Conservation (phyloP, 805 yeast species). For the Danielozyma ontarioensis region DNA sequence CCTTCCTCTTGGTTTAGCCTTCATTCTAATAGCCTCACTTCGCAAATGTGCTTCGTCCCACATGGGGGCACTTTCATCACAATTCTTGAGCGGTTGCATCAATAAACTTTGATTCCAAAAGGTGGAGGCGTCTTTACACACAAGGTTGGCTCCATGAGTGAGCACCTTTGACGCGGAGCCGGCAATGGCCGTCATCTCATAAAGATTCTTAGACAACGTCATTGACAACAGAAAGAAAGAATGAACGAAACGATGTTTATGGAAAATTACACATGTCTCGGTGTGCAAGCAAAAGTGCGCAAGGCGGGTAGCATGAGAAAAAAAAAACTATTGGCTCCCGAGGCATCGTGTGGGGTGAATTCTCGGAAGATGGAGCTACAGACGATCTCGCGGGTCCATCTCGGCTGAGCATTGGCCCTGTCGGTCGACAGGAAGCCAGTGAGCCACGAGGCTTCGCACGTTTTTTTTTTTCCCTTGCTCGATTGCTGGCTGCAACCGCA, state of each 20-base stretch:
- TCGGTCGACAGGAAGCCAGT: too few species aligned
- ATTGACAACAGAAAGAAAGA: conserved; percentile 1
- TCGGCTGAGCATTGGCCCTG: too few species aligned
- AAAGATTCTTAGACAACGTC: conserved; percentile 11
- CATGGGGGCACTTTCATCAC: conserved; percentile 17
- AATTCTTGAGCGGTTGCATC: conserved; percentile 13
- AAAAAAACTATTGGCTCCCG: too few species aligned
- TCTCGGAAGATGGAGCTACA: too few species aligned
- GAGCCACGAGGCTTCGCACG: too few species aligned
- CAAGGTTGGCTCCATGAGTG: conserved; percentile 10
- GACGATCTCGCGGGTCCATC: too few species aligned
- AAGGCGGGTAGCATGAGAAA: too few species aligned
- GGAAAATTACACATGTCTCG: too few species aligned
- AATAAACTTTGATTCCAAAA: conserved; percentile 17
- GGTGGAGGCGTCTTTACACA: conserved; percentile 13
- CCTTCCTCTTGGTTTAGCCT: neutral
- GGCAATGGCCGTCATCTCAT: conserved; percentile 22
- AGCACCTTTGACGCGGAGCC: conserved; percentile 17
- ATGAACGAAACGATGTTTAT: neutral
- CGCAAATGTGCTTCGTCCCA: conserved; percentile 13
- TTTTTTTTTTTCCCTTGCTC: too few species aligned
- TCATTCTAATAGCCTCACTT: conserved; percentile 5
- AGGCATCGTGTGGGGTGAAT: too few species aligned
- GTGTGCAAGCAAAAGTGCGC: too few species aligned
- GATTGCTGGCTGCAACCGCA: too few species aligned